Percentiles rank a stretch among this genome's conserved stretches.
Evolutionary conservation across 2,329 filamentous ascomycete genomes (phyloP).

Genomic region (Epichloe aotearoae): DNA sequence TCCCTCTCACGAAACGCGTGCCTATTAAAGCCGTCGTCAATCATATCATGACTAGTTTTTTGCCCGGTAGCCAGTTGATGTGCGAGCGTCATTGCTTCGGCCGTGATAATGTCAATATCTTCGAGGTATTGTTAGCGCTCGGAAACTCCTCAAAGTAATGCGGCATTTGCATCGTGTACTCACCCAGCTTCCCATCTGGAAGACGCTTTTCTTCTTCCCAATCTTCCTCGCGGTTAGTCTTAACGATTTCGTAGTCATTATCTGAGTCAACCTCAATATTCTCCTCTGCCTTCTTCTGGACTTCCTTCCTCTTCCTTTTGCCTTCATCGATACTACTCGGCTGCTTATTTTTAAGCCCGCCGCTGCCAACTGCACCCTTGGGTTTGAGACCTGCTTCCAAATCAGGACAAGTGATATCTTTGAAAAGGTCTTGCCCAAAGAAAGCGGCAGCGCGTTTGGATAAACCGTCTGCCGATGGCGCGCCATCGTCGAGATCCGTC

Average conservation of each 20-base stretch:
- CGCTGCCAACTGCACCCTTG: conserved; percentile 18
- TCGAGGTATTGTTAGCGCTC: conserved; percentile 10
- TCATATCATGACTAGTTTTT: conserved; percentile 66
- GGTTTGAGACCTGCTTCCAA: conserved; percentile 37
- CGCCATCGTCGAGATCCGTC: conserved; percentile 27
- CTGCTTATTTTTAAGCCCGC: background rate
- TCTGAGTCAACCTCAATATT: conserved; percentile 26
- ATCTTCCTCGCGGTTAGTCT: conserved; percentile 35
- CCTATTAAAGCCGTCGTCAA: conserved; percentile 91
- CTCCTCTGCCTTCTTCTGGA: conserved; percentile 4
- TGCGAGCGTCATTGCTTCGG: conserved; percentile 94
- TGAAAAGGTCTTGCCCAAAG: conserved; percentile 92
- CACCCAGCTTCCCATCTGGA: conserved; percentile 50
- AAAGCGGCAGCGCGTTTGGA: conserved; percentile 78
- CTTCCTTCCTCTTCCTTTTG: conserved; percentile 10
- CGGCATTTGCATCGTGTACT: conserved; percentile 9
- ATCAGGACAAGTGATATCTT: conserved; percentile 30
- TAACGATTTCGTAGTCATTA: conserved; percentile 49
- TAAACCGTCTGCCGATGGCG: conserved; percentile 37
- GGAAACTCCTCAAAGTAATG: background rate
- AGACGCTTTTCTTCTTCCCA: conserved; percentile 55
- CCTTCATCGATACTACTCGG: background rate
- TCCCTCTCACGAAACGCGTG: conserved; percentile 82
- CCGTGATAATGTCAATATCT: conserved; percentile 98
- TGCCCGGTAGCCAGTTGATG: conserved; percentile 76